Base-by-base conservation (phyloP, 176 grass and related monocot genomes). In the Phragmites australis region DNA sequence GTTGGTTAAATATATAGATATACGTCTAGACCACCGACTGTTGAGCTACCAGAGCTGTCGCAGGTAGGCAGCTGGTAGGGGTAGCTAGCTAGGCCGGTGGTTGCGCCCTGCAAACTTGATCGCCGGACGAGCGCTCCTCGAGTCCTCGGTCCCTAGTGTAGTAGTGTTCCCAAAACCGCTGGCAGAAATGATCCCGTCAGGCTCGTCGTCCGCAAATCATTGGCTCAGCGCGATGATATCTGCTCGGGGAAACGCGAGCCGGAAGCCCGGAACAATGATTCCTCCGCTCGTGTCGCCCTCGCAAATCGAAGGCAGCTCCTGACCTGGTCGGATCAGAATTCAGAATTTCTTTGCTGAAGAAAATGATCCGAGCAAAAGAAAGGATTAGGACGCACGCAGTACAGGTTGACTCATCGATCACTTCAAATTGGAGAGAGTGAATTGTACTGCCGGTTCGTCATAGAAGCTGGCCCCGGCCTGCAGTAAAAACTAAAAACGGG, bases 141-240 rank as follows among this genome's bases (percentile, higher is more conserved):
- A n/a, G n/a, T n/a, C n/a, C 34, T 37, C 34, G 34, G 5, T 37
- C 34, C 43, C 55, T 25, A 6, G 22, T 5, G 6, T 15, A 1
- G 31, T 63, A 19, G 78, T 80, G 87, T 84, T 34, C 32, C 81
- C 52, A 68, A 51, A 80, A 68, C 81, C 68, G 62, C 81, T 62
- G 81, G 76, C 87, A 84, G 37, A n/a, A 43, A 85, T 78, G 44
- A 85, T 63, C 54, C 73, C 30, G 31, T 40, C 32, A 22, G 49
- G 16, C 39, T 57, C 5, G 45, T 9, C 82, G 61, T 14, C 39
- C 72, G 48, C 1, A 46, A 74, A 87, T 87, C 79, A 82, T 82
- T 9, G 44, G 66, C 75, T 64, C 32, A 62, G 26, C 68, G 59
- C 55, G 18, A 74, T 66, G 46, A 43, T 53, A 6, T 58, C 3